Evolutionary conservation across 148 eudicot species (phyloP).

Genomic region (Talinum fruticosum): DNA sequence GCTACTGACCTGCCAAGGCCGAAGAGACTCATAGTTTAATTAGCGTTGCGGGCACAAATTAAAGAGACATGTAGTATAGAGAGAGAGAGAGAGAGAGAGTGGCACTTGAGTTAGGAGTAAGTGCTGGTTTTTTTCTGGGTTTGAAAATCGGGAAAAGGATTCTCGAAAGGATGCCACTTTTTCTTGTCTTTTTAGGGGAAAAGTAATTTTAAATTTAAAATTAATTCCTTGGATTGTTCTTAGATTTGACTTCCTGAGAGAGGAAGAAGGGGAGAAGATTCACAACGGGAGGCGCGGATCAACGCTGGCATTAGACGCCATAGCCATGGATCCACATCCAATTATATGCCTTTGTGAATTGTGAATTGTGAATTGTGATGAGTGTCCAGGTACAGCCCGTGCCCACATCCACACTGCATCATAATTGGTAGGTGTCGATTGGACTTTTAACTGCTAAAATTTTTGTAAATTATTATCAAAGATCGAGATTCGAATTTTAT

Average conservation of each 20-base stretch:
- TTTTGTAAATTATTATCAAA: no score
- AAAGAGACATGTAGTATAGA: background rate
- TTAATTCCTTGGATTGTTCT: background rate
- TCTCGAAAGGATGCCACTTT: constrained; percentile 14
- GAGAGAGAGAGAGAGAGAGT: background rate
- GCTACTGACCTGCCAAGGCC: constrained; percentile 68
- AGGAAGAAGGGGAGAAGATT: constrained; percentile 5
- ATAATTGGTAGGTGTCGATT: no score
- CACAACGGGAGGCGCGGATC: constrained; percentile 13
- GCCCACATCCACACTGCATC: background rate
- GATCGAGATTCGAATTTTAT: no score
- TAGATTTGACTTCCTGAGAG: background rate
- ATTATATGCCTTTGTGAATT: background rate
- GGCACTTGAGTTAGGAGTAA: constrained; percentile 20
- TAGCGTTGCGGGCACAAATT: background rate
- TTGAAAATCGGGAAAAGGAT: constrained; percentile 5
- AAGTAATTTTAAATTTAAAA: background rate
- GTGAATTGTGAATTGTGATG: no score
- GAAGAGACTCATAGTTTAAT: constrained; percentile 86
- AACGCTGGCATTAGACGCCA: constrained; percentile 26
- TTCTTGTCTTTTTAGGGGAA: background rate
- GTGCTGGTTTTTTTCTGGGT: constrained; percentile 19
- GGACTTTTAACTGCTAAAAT: background rate
- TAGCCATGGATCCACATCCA: constrained; percentile 13
- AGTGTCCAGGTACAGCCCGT: background rate